Percentiles rank a stretch among this genome's conserved stretches.
These are phyloP conservation scores for Oryza nivara DNA, from an alignment of 176 grass and related monocot species.

Conservation along the genomic window DNA sequence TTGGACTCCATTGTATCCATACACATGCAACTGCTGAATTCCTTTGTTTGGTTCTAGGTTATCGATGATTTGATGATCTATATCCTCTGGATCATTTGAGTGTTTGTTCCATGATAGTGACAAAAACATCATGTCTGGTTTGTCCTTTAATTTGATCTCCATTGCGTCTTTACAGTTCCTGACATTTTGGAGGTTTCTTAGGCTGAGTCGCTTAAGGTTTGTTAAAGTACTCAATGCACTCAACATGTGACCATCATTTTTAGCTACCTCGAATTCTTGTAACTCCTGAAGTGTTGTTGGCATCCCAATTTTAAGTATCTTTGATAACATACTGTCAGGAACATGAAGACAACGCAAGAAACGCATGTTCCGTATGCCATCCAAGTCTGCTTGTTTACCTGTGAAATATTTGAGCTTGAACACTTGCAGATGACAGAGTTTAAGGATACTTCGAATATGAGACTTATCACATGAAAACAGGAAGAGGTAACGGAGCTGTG, in stretches of 20 bases:
- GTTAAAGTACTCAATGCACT: slow-evolving; percentile 7
- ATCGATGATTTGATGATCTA: no score
- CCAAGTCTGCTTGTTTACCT: not conserved
- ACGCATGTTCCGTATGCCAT: not conserved
- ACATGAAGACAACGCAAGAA: slow-evolving; percentile 24
- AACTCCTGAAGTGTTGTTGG: slow-evolving; percentile 37
- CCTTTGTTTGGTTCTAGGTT: no score
- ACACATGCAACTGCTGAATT: no score
- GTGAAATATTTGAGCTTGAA: slow-evolving; percentile 5
- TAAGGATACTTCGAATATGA: not conserved
- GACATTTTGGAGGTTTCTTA: slow-evolving; percentile 37
- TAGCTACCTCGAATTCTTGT: not conserved
- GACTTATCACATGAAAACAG: not conserved
- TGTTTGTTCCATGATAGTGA: no score
- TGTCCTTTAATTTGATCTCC: slow-evolving; percentile 31
- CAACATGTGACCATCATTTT: slow-evolving; percentile 29
- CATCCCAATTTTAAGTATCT: slow-evolving; percentile 19
- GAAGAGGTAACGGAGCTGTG: slow-evolving; percentile 1
- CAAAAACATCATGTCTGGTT: not conserved
- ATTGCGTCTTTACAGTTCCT: slow-evolving; percentile 13
- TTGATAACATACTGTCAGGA: not conserved
- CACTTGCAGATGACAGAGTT: slow-evolving; percentile 38
- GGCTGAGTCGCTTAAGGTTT: not conserved
- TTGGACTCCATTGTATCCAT: no score
- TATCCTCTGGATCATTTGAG: no score